Evolutionary conservation across 1,139 yeast genomes (phyloP), one percentile per base, ranked within the genome.

Genomic region (Magnusiomyces fungicola): DNA sequence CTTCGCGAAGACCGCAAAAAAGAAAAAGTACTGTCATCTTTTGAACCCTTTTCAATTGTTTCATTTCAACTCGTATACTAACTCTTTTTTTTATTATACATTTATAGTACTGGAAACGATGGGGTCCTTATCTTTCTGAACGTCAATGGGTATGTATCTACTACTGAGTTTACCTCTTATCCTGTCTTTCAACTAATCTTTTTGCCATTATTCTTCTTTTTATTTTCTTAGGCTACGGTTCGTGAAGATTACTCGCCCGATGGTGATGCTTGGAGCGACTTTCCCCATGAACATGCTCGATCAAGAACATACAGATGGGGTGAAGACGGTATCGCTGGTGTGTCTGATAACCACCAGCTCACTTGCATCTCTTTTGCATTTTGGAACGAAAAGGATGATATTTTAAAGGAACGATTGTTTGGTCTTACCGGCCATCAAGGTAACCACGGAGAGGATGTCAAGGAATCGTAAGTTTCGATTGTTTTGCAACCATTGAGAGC

Each of bases 371-470:
- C 88, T 34, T 74, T 89, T 72, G 96, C 90, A 1, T 73, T 90
- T 55, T 90, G 97, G 97, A 90, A 90, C 69, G 96, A 85, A 54
- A 74, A 87, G 60, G 97, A 90, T 66, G 83, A 79, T 39, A 78
- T 89, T 57, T 74, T 90, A 64, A 90, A 90, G 67, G 97, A 90
- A 65, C 82, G 89, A 57, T 73, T 87, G 56, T 90, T 81, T 66
- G 97, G 97, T 2, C 75, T 90, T 44, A 89, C 97, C 30, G 95
- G 95, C 47, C 89, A 89, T 21, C 94, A 89, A 64, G 95, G 95
- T 3, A 90, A 90, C 65, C 97, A 90, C 65, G 97, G 97, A 50
- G 97, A 90, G 63, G 97, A 90, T 65, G 96, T 87, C 55, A 87
- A 87, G 69, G 89, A 87, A 66, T 76, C 87, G 51, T 50, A 39